Base-by-base conservation (phyloP, 805 yeast genomes). In the Sungouiella blattae region DNA sequence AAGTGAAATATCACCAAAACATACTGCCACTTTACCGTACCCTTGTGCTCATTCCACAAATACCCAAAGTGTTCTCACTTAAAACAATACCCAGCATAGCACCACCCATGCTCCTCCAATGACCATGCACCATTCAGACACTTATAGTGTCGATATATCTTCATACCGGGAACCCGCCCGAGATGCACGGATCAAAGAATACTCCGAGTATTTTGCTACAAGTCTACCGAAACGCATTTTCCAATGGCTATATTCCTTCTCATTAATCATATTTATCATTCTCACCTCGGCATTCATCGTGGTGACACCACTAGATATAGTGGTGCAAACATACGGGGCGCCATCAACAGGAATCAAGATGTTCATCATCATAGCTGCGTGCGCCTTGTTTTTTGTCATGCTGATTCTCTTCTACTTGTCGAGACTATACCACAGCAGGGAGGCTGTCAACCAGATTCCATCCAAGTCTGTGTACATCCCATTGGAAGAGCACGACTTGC, bases 241-340 rank as follows among this genome's bases (percentile, higher is more conserved):
- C 35, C 47, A 48, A 38, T 75, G 77, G 77, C 50, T 69, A 11
- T 74, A 74, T 37, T 66, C 73, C 11, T 53, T 66, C 15, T 67
- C 77, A 14, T 57, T 69, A 32, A 50, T 66, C 18, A 47, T 75
- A 8, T 55, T 72, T 18, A 41, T 70, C 33, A 40, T 47, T 11
- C 21, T 55, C 17, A 44, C 51, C 36, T 47, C 83, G 14, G 86
- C 80, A 0, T 74, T 88, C 36, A 65, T 80, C 18, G 66, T 85
- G 2, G 84, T 83, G 6, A 66, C 91, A 0, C 95, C 95, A 0
- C 75, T 87, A 11, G 97, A 91, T 58, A 78, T 87, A 20, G 78
- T 88, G 40, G 65, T 75, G 1, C 74, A 77, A 46, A 69, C 82
- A 1, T 66, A 77, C 3, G 65, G 66, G 6, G 61, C 77, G 4